Base-by-base conservation (phyloP, 2,329 filamentous ascomycete genomes). In the Hypoxylon sp. region DNA sequence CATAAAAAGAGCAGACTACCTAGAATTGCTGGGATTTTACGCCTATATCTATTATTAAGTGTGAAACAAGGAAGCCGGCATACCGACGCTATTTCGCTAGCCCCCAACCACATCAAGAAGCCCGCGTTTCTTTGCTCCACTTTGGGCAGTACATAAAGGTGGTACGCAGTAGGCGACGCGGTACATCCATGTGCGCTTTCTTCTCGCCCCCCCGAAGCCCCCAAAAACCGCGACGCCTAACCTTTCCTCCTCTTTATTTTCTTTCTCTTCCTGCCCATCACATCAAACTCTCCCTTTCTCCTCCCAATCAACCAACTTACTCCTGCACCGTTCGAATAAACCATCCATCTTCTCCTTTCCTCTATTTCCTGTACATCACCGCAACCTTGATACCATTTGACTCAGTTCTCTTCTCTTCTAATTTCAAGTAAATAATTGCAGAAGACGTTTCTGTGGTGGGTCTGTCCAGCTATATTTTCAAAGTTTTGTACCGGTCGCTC, bases 31-130 rank as follows among this genome's bases (percentile, higher is more conserved):
- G n/a, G n/a, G n/a, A n/a, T n/a, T n/a, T n/a, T n/a, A n/a, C n/a
- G n/a, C n/a, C n/a, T n/a, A n/a, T n/a, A n/a, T 12, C 9, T 21
- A 19, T 27, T 45, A 36, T 36, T 15, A 43, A 25, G 27, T 36
- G 37, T 58, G 51, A 58, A 55, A 55, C 51, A 58, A 51, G 43
- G 47, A 58, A 51, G 46, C 55, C 55, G 55, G 48, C 55, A 54
- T 57, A 48, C 55, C 55, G 51, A 45, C 30, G 27, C 42, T 36
- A 41, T 36, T 15, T 25, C 16, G 25, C 9, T 43, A 19, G 12
- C 20, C 37, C 49, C 50, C 44, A 53, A 35, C 38, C 50, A 42
- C 41, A 11, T 19, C 27, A 40, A 13, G 13, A 26, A 27, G 19
- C 44, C 23, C 26, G 26, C 20, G 20, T 45, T 29, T 47, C 9